phyloP scores from a whole-genome alignment of 805 yeast genomes.

The Clavispora carvajalis region DNA sequence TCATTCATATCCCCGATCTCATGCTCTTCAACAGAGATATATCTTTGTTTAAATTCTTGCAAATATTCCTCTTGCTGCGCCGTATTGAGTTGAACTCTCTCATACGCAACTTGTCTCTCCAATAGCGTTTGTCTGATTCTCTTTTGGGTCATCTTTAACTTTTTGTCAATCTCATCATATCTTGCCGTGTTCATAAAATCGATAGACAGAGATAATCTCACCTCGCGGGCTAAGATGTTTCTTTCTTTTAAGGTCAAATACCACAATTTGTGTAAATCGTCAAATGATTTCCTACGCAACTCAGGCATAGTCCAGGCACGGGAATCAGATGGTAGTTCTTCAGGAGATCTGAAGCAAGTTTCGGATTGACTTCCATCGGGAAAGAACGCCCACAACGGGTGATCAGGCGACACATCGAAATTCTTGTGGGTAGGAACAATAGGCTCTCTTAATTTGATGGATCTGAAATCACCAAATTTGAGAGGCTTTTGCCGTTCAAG shows the following conservation, averaged over 20 bases:
- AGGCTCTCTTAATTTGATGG: conserved; percentile 65
- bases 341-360: conserved; percentile 50
- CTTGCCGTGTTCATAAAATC: conserved; percentile 25
- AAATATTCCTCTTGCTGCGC: conserved; percentile 45
- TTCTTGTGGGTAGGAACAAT: conserved; percentile 77
- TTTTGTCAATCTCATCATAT: conserved; percentile 36
- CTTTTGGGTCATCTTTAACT: conserved; percentile 32
- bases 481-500: conserved; percentile 16
- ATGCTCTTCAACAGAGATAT: conserved; percentile 49
- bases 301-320: conserved; percentile 87
- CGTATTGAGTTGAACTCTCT: conserved; percentile 47
- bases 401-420: conserved; percentile 70
- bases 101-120: conserved; percentile 74
- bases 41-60: conserved; percentile 51
- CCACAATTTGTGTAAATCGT: conserved; percentile 91
- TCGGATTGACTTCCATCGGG: conserved; percentile 44
- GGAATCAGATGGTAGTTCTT: conserved; percentile 49
- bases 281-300: conserved; percentile 83
- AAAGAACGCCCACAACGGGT: conserved; percentile 95
- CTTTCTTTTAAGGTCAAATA: conserved; percentile 79
- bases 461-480: conserved; percentile 22
- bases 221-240: conserved; percentile 73
- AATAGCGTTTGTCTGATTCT: conserved; percentile 80
- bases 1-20: conserved; percentile 56
- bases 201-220: conserved; percentile 44